Conservation (phyloP, 1,284 basidiomycete species). For the Retiboletus flavoniger region DNA sequence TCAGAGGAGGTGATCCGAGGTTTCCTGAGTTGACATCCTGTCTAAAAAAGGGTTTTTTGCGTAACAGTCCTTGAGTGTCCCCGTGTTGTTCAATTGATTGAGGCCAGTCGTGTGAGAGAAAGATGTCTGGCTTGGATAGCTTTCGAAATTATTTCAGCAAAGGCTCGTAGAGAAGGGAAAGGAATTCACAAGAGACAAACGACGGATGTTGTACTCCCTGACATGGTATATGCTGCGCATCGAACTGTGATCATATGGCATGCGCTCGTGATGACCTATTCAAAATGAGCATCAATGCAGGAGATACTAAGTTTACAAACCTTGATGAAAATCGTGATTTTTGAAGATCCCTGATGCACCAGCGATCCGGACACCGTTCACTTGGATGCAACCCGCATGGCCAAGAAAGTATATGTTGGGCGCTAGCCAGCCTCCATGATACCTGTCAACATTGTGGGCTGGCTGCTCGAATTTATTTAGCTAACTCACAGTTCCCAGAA, state of each 20-base stretch:
- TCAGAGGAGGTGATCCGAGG: slow-evolving; percentile 88
- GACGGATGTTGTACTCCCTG: slow-evolving; percentile 80
- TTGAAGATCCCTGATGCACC: slow-evolving; percentile 96
- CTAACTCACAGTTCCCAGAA: slow-evolving; percentile 87
- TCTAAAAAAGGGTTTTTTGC: slow-evolving; percentile 82
- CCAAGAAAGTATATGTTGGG: slow-evolving; percentile 98
- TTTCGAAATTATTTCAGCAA: slow-evolving; percentile 30
- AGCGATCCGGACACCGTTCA: slow-evolving; percentile 84
- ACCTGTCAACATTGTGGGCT: slow-evolving; percentile 1
- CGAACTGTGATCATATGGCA: slow-evolving; percentile 68
- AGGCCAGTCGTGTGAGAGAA: slow-evolving; percentile 98
- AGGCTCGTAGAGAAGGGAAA: not conserved
- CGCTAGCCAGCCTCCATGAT: too few relatives aligned
- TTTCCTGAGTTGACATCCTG: slow-evolving; percentile 70
- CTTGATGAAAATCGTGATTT: slow-evolving; percentile 70
- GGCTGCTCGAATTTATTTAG: not conserved
- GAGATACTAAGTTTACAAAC: slow-evolving; percentile 41
- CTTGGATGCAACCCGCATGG: slow-evolving; percentile 84
- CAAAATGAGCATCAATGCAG: slow-evolving; percentile 5
- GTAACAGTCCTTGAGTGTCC: slow-evolving; percentile 64
- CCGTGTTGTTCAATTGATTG: slow-evolving; percentile 83
- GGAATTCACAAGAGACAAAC: slow-evolving; percentile 71
- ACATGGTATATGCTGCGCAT: slow-evolving; percentile 92
- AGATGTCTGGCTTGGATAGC: slow-evolving; percentile 67
- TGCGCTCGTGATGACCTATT: slow-evolving; percentile 66